Conservation (phyloP, 805 yeast genomes). For the Candida suzukii region DNA sequence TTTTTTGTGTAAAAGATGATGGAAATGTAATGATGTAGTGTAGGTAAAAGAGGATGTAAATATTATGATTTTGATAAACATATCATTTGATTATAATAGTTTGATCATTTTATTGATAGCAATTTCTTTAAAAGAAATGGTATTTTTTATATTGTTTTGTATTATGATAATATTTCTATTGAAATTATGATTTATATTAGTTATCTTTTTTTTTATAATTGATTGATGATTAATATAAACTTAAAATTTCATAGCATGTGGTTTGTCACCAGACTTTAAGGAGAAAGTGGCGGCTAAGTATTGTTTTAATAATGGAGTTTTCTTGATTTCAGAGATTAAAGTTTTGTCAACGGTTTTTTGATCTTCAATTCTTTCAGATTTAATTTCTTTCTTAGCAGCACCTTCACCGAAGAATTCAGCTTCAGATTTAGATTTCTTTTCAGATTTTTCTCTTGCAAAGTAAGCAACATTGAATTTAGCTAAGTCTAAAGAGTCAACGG, state of each 20-base stretch:
- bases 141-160: too few species aligned
- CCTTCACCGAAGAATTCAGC: slow-evolving; percentile 83
- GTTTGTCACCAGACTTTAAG: slow-evolving; percentile 96
- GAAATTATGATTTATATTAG: not conserved
- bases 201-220: not conserved
- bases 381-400: slow-evolving; percentile 77
- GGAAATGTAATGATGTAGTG: not conserved
- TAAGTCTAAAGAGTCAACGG: slow-evolving; percentile 72
- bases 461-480: slow-evolving; percentile 89
- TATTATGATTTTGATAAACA: too few species aligned
- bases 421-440: slow-evolving; percentile 82
- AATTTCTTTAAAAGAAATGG: too few species aligned
- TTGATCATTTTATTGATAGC: too few species aligned
- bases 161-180: not conserved
- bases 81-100: too few species aligned
- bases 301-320: slow-evolving; percentile 95
- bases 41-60: not conserved
- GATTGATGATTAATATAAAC: slow-evolving; percentile 3
- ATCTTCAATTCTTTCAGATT: slow-evolving; percentile 93
- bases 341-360: slow-evolving; percentile 95
- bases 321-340: slow-evolving; percentile 88
- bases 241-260: slow-evolving; percentile 97
- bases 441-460: slow-evolving; percentile 91
- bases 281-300: slow-evolving; percentile 94
- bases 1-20: not conserved